Evolutionary conservation across 208 protist species (phyloP).

Genomic region (Trypanosoma theileri): DNA sequence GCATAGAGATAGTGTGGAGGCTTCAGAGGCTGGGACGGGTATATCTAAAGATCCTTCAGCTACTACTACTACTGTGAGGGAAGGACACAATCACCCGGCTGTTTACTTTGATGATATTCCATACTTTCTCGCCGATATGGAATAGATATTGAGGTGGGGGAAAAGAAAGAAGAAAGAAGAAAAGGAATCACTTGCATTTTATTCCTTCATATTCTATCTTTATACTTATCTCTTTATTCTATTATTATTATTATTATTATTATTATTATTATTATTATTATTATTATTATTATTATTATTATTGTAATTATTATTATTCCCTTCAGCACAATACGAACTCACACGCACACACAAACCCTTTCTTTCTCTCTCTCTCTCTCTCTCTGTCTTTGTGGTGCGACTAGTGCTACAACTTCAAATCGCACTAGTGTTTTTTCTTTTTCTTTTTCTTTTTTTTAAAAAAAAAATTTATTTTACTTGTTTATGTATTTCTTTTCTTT

Average conservation of each 20-base stretch:
- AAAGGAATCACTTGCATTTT: neutral
- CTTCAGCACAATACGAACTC: too few species aligned
- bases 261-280: neutral
- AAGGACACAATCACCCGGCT: neutral
- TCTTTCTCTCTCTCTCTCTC: too few species aligned
- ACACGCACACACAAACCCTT: too few species aligned
- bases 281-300: too few species aligned
- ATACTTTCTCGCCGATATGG: conserved; percentile 22
- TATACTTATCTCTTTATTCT: neutral
- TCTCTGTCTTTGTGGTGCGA: too few species aligned
- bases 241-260: neutral
- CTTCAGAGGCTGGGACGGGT: neutral
- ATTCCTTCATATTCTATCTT: neutral
- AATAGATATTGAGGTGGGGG: neutral
- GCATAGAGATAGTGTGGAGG: conserved; percentile 8
- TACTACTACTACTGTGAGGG: neutral
- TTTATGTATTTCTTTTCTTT: too few species aligned
- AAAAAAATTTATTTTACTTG: too few species aligned
- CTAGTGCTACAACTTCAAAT: too few species aligned
- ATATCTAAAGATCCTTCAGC: neutral
- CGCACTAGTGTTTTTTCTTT: too few species aligned
- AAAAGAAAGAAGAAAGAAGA: conserved; percentile 4
- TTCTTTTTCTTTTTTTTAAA: too few species aligned
- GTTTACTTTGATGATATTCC: conserved; percentile 27
- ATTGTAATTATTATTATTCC: too few species aligned